Base-by-base conservation (phyloP, 768 basidiomycete species). In the Tricholoma hemisulphureum region DNA sequence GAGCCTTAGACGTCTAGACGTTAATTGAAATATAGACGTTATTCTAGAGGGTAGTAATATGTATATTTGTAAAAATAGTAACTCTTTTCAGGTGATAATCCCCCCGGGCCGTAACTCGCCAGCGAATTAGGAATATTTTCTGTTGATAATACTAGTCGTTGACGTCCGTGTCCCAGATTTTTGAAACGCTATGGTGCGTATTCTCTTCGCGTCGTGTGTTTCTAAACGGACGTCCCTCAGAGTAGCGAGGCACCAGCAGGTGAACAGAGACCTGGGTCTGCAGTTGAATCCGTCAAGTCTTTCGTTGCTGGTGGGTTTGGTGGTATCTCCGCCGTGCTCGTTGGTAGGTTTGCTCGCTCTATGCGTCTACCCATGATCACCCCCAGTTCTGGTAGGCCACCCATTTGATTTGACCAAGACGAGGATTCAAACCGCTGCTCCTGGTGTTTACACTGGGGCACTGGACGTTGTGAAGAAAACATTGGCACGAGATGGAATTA, bases 371-470 rank as follows among this genome's bases (percentile, higher is more conserved):
- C 2, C 21, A 39, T 43, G 41, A 43, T 53, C 23, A 58, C 46
- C 52, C 49, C 10, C 43, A 32, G 52, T 21, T 43, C 55, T 52
- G 13, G 23, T 61, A 93, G 96, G 97, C 1, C 97, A 99, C 69
- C 97, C 97, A 8, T 99, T 98, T 70, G 97, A 99, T 75, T 77
- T 98, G 67, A 97, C 93, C 58, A 95, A 95, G 77, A 94, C 92
- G n/a, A 83, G 96, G 43, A 73, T 99, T 59, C 97, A 99, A 74
- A 98, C 97, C 5, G 96, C 97, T 9, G 64, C 84, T 14, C 84
- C 89, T 9, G 95, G 97, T 4, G 80, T 84, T 46, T 99, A 99
- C 75, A 93, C 80, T 37, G 94, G 97, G 41, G 93, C 93, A 1
- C 64, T 98, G 20, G 96, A 99, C 74, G 96, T 96, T 26, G 93